A percentile compares a stretch with the other conserved stretches of the same genome.
phyloP scores from a whole-genome alignment of 345 rosid species.

The Anacardium occidentale region DNA sequence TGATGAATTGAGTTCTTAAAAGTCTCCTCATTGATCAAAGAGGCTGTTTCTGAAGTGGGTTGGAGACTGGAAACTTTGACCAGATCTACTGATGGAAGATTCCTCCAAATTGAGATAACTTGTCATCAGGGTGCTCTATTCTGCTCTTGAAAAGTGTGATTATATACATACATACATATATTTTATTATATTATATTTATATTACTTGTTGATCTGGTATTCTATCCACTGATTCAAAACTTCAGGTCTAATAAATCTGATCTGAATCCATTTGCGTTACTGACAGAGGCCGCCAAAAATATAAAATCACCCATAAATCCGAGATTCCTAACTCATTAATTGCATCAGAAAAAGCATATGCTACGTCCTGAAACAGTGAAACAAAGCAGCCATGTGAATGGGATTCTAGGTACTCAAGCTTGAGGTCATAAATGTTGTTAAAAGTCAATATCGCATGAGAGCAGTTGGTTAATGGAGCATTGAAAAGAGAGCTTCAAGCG shows the following conservation, averaged over 20 bases:
- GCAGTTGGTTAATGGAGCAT: background rate
- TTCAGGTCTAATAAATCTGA: conserved; percentile 1
- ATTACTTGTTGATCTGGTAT: background rate
- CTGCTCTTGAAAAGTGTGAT: background rate
- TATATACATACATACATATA: background rate
- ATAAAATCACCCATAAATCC: background rate
- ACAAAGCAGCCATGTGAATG: no score
- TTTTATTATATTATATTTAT: no score
- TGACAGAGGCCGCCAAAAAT: background rate
- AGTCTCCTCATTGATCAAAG: background rate
- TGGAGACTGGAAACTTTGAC: background rate
- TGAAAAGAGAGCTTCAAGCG: background rate
- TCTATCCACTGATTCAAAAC: background rate
- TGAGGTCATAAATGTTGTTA: background rate
- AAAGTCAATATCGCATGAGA: background rate
- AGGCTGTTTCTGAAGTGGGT: background rate
- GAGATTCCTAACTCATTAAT: background rate
- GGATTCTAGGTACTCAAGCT: no score
- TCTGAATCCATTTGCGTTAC: background rate
- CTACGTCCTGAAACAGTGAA: background rate
- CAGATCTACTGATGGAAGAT: background rate
- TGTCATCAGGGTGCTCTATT: background rate
- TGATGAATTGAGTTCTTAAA: background rate
- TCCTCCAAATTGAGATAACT: background rate
- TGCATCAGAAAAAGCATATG: background rate